Evolutionary conservation across 1,284 basidiomycete species (phyloP).

Genomic region (Coniferiporia sulphurascens): DNA sequence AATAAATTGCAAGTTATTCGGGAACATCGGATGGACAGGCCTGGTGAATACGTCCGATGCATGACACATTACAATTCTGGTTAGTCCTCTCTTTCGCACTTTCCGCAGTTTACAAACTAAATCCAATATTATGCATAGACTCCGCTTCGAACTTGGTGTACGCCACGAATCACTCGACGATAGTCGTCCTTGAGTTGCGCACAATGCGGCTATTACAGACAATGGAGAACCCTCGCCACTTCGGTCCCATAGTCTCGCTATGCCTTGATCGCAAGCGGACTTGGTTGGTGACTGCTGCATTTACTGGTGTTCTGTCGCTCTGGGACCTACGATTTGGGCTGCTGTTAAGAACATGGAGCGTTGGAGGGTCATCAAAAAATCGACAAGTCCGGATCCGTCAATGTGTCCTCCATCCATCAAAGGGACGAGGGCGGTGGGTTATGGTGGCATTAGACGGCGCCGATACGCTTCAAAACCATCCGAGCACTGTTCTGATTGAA

Average conservation of each 20-base stretch:
- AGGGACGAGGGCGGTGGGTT: conserved; percentile 85
- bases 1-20: conserved; percentile 70
- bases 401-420: conserved; percentile 77
- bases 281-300: conserved; percentile 88
- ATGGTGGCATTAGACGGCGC: conserved; percentile 70
- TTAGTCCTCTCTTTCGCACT: conserved; percentile 32
- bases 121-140: conserved; percentile 39
- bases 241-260: conserved; percentile 81
- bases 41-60: conserved; percentile 73
- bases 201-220: conserved; percentile 75
- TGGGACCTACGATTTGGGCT: conserved; percentile 96
- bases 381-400: conserved; percentile 57
- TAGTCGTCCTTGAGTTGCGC: conserved; percentile 81
- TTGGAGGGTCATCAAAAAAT: conserved; percentile 50
- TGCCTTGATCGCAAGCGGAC: conserved; percentile 78
- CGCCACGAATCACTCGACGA: conserved; percentile 76
- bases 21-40: conserved; percentile 63
- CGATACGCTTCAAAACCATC: conserved; percentile 13
- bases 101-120: not conserved
- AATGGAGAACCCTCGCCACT: conserved; percentile 81
- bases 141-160: conserved; percentile 73
- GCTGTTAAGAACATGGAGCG: conserved; percentile 83
- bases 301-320: conserved; percentile 76
- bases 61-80: conserved; percentile 76
- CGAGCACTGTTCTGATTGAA: conserved; percentile 34